These are phyloP conservation scores for Apium graveolens DNA, from an alignment of 129 eudicot species.

Conservation along the genomic window DNA sequence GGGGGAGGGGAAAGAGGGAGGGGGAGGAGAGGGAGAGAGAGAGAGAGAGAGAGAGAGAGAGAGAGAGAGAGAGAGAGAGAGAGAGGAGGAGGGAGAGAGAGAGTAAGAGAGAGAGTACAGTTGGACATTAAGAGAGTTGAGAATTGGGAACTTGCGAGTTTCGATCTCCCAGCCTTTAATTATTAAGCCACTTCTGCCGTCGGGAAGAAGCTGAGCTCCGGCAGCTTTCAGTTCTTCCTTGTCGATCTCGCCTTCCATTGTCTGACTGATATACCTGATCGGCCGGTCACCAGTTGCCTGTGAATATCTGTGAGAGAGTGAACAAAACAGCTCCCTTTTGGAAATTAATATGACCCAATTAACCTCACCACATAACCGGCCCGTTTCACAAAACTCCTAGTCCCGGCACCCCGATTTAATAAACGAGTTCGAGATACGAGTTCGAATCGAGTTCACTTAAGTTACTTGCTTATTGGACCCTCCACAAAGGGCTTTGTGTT, in stretches of 20 bases:
- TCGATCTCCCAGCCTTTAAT: slow-evolving; percentile 95
- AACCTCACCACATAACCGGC: too few species aligned
- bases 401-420: too few species aligned
- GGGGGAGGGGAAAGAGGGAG: too few species aligned
- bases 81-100: slow-evolving; percentile 7
- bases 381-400: too few species aligned
- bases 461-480: too few species aligned
- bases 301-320: background rate
- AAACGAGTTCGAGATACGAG: too few species aligned
- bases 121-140: slow-evolving; percentile 58
- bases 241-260: slow-evolving; percentile 52
- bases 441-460: too few species aligned
- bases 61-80: background rate
- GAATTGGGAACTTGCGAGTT: slow-evolving; percentile 66
- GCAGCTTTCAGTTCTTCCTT: slow-evolving; percentile 64
- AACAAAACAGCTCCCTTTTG: too few species aligned
- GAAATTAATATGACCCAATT: too few species aligned
- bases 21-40: too few species aligned
- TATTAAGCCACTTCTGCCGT: slow-evolving; percentile 60
- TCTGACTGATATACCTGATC: background rate
- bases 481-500: too few species aligned
- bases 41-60: too few species aligned
- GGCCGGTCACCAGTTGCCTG: background rate
- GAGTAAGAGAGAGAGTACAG: slow-evolving; percentile 34
- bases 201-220: slow-evolving; percentile 60